These are phyloP conservation scores for Cryphonectria nitschkei DNA, from an alignment of 2,329 filamentous ascomycete species.

Conservation along the genomic window DNA sequence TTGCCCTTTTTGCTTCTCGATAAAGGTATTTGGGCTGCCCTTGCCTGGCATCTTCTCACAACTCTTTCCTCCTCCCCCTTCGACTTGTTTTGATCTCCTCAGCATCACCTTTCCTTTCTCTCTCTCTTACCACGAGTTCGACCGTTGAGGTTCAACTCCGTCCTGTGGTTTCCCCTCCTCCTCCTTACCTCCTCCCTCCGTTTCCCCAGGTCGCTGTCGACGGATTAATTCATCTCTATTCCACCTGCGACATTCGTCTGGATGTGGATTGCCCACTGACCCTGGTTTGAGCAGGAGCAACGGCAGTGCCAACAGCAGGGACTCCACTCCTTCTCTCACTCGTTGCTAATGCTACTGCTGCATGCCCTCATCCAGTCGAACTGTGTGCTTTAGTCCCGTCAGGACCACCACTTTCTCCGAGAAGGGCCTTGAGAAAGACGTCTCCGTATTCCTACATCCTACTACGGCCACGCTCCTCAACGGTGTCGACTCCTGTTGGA, in stretches of 20 bases:
- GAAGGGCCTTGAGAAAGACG: conserved; percentile 14
- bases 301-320: conserved; percentile 14
- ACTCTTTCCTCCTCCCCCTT: background rate
- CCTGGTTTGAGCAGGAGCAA: conserved; percentile 16
- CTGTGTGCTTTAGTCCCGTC: background rate
- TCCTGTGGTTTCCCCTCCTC: conserved; percentile 14
- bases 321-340: conserved; percentile 22
- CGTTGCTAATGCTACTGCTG: background rate
- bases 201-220: conserved; percentile 17
- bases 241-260: conserved; percentile 1
- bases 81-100: background rate
- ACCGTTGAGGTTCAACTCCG: conserved; percentile 28
- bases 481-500: conserved; percentile 16
- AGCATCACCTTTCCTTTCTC: conserved; percentile 5
- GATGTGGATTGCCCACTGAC: conserved; percentile 14
- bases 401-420: conserved; percentile 2
- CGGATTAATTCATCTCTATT: conserved; percentile 4
- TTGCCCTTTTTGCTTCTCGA: background rate
- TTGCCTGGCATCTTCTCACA: conserved; percentile 10
- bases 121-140: conserved; percentile 11
- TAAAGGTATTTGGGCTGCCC: conserved; percentile 24
- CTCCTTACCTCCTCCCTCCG: conserved; percentile 8
- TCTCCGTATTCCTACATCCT: conserved; percentile 14
- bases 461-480: background rate
- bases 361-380: conserved; percentile 11